Conservation (phyloP, 164 flowering plant species). For the Umbilicus rupestris region DNA sequence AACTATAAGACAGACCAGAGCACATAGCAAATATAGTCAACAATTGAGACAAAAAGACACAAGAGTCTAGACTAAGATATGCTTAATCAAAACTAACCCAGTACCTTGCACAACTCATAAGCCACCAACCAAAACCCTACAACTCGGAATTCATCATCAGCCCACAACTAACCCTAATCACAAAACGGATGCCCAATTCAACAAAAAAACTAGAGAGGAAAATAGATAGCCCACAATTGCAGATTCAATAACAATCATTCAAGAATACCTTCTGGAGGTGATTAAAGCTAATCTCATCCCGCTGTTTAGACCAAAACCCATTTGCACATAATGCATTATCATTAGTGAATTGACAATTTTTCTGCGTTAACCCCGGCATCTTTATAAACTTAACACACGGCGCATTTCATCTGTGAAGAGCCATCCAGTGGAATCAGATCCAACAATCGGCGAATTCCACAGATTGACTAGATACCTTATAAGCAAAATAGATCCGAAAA, state of each 20-base stretch:
- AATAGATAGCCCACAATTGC: not conserved
- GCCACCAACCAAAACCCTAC: too few species aligned
- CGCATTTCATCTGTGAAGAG: too few species aligned
- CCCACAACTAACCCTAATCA: too few species aligned
- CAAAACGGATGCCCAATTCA: slow-evolving; percentile 7
- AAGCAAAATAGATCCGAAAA: too few species aligned
- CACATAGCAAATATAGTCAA: not conserved
- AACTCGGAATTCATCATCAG: too few species aligned
- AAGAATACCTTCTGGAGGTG: slow-evolving; percentile 82
- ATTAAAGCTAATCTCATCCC: slow-evolving; percentile 61
- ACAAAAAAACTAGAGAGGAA: not conserved
- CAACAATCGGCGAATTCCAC: too few species aligned
- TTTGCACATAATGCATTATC: slow-evolving; percentile 21
- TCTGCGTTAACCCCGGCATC: slow-evolving; percentile 38
- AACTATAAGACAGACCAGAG: not conserved
- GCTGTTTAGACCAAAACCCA: slow-evolving; percentile 82
- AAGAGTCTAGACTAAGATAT: not conserved
- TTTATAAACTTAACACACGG: not conserved
- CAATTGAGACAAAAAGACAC: too few species aligned
- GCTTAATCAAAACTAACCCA: too few species aligned
- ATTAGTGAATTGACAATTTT: slow-evolving; percentile 9
- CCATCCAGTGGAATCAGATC: too few species aligned
- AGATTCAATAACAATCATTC: not conserved
- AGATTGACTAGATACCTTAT: too few species aligned
- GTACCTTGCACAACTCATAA: too few species aligned